Base-by-base conservation (phyloP, 2,329 filamentous ascomycete species). In the Penicillium psychrosexuale region DNA sequence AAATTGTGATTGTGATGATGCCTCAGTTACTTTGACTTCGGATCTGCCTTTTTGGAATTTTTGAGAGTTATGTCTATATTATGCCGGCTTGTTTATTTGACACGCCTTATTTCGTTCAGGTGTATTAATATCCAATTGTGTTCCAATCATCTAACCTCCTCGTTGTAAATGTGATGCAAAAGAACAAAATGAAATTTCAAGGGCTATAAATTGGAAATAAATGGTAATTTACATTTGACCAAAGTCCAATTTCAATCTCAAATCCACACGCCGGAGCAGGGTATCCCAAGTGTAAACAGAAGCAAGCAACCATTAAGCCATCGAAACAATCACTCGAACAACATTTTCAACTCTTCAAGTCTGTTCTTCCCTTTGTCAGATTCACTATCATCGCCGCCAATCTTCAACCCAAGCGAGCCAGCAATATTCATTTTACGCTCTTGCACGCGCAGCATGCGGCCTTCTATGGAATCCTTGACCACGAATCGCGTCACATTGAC, bases 371-470 rank as follows among this genome's bases (percentile, higher is more conserved):
- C 91, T 82, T 94, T 96, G 73, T 97, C 92, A 61, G 97, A 92
- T 58, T 97, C 91, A 51, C 82, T 88, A 84, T 73, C 73, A 85
- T 92, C 85, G 86, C 96, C 79, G 88, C 93, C 70, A 89, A 92
- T 91, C 85, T 96, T 95, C 85, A 99, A 93, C 1, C 94, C 94
- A 33, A 99, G 77, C 0, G 90, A 94, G 15, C 89, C 92, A n/a
- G 94, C 94, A 76, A 92, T 96, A 62, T 73, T 68, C 72, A 75
- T 97, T 80, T 99, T 99, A 69, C 92, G 80, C 62, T 97, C 93
- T 72, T 99, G 95, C 33, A 99, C 86, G 72, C 82, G 85, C 62
- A 99, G 72, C 91, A 99, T 99, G 72, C 93, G 86, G 73, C 94
- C 90, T 78, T 99, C 94, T 37, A 99, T 95, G 61, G 91, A 97